These are phyloP conservation scores for Coniochaeta hoffmannii DNA, from an alignment of 2,329 filamentous ascomycete species.

Conservation along the genomic window DNA sequence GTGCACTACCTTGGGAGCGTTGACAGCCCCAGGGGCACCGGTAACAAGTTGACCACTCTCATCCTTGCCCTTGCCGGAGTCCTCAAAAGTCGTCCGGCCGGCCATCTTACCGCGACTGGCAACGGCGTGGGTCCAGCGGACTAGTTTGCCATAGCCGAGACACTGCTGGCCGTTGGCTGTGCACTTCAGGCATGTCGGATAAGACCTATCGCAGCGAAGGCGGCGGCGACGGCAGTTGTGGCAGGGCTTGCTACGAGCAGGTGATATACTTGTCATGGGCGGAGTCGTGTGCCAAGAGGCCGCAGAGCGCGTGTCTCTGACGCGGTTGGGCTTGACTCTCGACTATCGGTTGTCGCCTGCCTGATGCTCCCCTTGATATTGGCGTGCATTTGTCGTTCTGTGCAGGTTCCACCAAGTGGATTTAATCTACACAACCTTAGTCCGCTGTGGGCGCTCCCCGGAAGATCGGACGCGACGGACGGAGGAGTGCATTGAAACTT, in stretches of 20 bases:
- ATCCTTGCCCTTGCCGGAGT: conserved; percentile 1
- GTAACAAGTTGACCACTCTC: conserved; percentile 10
- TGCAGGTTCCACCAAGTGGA: too few relatives aligned
- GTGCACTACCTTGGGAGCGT: conserved; percentile 4
- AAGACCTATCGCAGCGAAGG: conserved; percentile 54
- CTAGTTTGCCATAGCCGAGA: conserved; percentile 53
- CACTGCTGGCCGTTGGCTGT: conserved; percentile 46
- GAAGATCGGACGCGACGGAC: too few relatives aligned
- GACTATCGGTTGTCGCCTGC: too few relatives aligned
- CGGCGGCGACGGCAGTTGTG: conserved; percentile 56
- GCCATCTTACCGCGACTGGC: conserved; percentile 40
- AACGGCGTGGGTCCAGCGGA: conserved; percentile 45
- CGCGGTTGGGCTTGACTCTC: too few relatives aligned
- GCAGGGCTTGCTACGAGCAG: conserved; percentile 32
- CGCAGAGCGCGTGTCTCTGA: background rate
- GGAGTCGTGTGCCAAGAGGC: conserved; percentile 4
- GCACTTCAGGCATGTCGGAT: conserved; percentile 54
- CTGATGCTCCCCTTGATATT: too few relatives aligned
- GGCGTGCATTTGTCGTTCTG: too few relatives aligned
- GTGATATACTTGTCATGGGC: background rate
- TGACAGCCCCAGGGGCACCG: background rate
- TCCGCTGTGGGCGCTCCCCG: too few relatives aligned
- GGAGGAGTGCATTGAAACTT: background rate
- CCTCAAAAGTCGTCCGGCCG: conserved; percentile 7
- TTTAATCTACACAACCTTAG: too few relatives aligned